These are phyloP conservation scores for Hanseniaspora valbyensis DNA, from an alignment of 805 yeast genomes.

Conservation along the genomic window DNA sequence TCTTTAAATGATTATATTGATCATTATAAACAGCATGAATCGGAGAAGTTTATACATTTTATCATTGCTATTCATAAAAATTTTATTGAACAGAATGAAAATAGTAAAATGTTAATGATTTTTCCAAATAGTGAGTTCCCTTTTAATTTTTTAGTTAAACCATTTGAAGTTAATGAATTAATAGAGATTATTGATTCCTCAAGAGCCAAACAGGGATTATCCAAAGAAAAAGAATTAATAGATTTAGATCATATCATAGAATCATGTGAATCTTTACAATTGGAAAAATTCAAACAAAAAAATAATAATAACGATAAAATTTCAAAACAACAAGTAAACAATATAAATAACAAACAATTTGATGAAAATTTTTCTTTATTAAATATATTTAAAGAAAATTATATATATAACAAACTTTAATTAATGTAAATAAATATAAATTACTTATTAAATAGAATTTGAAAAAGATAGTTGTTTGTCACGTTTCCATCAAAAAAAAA, in stretches of 20 bases:
- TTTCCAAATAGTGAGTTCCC: neutral
- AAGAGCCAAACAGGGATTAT: neutral
- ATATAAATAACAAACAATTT: too few species aligned
- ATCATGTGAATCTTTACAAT: neutral
- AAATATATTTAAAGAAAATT: too few species aligned
- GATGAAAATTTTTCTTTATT: too few species aligned
- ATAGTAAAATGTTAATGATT: neutral
- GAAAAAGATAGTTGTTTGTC: too few species aligned
- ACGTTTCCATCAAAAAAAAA: too few species aligned
- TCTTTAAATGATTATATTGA: neutral
- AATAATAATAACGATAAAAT: too few species aligned
- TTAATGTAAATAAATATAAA: too few species aligned
- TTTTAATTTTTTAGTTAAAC: neutral
- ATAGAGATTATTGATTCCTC: neutral
- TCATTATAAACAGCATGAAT: neutral
- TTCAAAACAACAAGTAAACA: too few species aligned
- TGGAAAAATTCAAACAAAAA: neutral
- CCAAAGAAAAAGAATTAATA: neutral
- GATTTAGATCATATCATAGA: neutral
- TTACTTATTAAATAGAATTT: too few species aligned
- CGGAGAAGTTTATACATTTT: neutral
- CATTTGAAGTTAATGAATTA: neutral
- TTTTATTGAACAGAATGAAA: neutral
- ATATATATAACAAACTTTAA: too few species aligned
- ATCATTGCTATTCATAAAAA: neutral